Evolutionary conservation across 2,329 filamentous ascomycete species (phyloP).

Genomic region (Trichophyton benhamiae): DNA sequence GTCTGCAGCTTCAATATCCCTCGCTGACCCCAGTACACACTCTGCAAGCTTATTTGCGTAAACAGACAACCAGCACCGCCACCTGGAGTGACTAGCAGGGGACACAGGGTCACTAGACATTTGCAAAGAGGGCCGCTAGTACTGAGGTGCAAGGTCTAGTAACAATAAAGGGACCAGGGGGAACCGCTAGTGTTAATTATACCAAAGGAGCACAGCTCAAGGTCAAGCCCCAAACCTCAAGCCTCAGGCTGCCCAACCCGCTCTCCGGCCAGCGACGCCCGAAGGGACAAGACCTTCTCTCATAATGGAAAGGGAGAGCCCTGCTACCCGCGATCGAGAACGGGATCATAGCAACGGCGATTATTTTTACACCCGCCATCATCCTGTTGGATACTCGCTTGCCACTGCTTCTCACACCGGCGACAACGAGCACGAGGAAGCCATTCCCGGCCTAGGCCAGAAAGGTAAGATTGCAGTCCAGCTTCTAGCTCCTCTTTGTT

Average conservation of each 20-base stretch:
- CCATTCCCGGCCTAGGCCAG: not conserved
- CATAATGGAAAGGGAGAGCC: constrained; percentile 1
- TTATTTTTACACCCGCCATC: constrained; percentile 1
- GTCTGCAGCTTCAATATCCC: not conserved
- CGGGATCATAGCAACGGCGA: not conserved
- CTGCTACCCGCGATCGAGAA: not conserved
- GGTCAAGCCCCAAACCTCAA: constrained; percentile 2
- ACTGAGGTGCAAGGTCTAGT: not conserved
- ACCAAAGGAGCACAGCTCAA: not conserved
- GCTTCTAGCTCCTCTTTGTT: not conserved
- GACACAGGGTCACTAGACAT: not conserved
- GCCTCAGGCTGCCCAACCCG: not conserved
- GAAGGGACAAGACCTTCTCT: not conserved
- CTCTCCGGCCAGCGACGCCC: not conserved
- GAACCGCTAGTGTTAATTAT: not conserved
- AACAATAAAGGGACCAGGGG: not conserved
- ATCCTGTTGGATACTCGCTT: not conserved
- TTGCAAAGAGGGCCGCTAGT: not conserved
- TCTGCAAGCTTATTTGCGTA: not conserved
- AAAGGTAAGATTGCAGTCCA: not conserved
- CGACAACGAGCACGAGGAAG: not conserved
- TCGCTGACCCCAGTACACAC: not conserved
- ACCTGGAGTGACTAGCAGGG: not conserved
- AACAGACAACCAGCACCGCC: not conserved
- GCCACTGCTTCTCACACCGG: not conserved